These are phyloP conservation scores for Dimargaris xerosporica DNA, from an alignment of 192 early-diverging fungal species.

Conservation along the genomic window DNA sequence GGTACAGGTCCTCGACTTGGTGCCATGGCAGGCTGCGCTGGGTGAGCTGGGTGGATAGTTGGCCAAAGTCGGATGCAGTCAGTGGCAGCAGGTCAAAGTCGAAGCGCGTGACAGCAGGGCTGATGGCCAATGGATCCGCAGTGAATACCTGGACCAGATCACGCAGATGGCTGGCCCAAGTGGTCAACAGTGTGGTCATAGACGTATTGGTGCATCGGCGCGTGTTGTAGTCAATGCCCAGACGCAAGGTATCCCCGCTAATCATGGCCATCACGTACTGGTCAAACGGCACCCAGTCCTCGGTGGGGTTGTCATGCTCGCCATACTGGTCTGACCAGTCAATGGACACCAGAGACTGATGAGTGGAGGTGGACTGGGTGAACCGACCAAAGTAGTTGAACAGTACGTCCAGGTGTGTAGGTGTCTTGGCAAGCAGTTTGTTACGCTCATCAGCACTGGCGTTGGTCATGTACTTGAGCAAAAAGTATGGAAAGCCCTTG, in stretches of 20 bases:
- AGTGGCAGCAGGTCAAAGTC: background rate
- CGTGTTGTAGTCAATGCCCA: slow-evolving; percentile 2
- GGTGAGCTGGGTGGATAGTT: background rate
- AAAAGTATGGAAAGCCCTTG: slow-evolving; percentile 1
- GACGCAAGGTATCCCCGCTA: background rate
- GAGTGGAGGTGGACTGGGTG: background rate
- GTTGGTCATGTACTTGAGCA: background rate
- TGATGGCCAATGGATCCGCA: too few relatives aligned
- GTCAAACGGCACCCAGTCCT: background rate
- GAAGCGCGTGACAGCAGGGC: background rate
- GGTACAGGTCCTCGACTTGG: background rate
- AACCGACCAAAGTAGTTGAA: slow-evolving; percentile 10
- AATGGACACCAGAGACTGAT: background rate
- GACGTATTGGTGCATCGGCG: background rate
- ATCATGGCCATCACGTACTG: background rate
- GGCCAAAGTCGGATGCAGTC: background rate
- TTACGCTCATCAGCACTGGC: background rate
- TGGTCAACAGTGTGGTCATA: background rate
- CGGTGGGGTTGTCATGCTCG: background rate
- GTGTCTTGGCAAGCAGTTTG: slow-evolving; percentile 1
- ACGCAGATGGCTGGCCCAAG: background rate
- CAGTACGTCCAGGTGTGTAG: background rate
- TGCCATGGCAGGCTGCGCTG: background rate
- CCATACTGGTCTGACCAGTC: slow-evolving; percentile 4
- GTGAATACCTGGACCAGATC: background rate